Evolutionary conservation across 2,329 filamentous ascomycete genomes (phyloP), one percentile per base, ranked within the genome.

Genomic region (Colletotrichum orbiculare): DNA sequence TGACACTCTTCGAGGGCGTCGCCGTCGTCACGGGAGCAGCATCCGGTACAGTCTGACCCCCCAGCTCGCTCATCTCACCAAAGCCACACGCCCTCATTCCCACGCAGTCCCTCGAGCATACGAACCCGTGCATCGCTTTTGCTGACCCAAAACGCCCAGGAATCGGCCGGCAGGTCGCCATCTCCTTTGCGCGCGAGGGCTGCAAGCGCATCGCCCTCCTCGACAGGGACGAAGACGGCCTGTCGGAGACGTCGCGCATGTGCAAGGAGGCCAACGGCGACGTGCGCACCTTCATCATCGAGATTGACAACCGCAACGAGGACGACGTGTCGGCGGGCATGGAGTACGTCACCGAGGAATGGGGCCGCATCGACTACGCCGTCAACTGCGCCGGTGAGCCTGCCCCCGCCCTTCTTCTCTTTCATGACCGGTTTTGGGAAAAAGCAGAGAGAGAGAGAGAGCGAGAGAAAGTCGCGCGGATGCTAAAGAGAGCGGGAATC

Each of bases 281-380:
- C 34, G 69, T 72, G 4, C 37, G 71, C 41, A 73, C 73, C 8
- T 70, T 75, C 25, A 62, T 58, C 33, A 69, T 73, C 9, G 59
- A 68, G 11, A 74, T 75, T 1, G 79, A 83, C 68, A 74, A 79
- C 35, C 68, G 76, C 4, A 67, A 74, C 12, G 75, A 77, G 35
- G 68, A 71, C 1, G 71, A 78, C 5, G 72, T 83, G 8, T 64
- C 75, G 5, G 56, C 56, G 4, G 72, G 77, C 9, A 71, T 83
- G 54, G 71, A 73, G 4, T 68, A 54, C 5, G 71, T 74, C 3
- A 73, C 79, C 4, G 64, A 69, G 2, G 67, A 71, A 12, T 81
- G 79, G 58, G 77, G 77, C 0, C 72, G 80, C 5, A 74, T 83
- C 13, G 81, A 83, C 70, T 83, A 83, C 70, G 78, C 78, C 15